Evolutionary conservation across 257 asterid species (phyloP).

Genomic region (Agastache rugosa): DNA sequence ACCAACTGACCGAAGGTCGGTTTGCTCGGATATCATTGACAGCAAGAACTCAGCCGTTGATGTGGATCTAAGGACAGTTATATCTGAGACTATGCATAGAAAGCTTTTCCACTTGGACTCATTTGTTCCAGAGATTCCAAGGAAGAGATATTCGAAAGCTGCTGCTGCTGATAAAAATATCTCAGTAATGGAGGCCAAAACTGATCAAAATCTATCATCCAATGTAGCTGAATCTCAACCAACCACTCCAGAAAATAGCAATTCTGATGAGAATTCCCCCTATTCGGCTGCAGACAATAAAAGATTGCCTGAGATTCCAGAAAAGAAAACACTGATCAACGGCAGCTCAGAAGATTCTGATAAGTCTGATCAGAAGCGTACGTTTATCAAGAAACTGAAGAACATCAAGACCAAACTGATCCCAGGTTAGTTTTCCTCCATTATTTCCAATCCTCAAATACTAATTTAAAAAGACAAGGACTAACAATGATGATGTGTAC

Average conservation of each 20-base stretch:
- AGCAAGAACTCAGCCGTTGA: constrained; percentile 40
- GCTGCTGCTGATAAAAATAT: constrained; percentile 35
- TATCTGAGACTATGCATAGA: constrained; percentile 57
- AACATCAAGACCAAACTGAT: constrained; percentile 40
- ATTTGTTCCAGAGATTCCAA: constrained; percentile 58
- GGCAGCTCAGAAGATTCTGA: constrained; percentile 34
- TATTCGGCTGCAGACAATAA: constrained; percentile 30
- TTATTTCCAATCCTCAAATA: background rate
- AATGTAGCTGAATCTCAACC: constrained; percentile 32
- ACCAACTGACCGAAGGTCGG: constrained; percentile 65
- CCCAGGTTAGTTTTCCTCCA: constrained; percentile 44
- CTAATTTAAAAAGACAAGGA: background rate
- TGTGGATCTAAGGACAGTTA: constrained; percentile 61
- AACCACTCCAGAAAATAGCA: constrained; percentile 19
- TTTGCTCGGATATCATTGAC: constrained; percentile 73
- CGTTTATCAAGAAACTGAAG: constrained; percentile 41
- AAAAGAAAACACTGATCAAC: constrained; percentile 38
- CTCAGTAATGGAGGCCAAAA: constrained; percentile 18
- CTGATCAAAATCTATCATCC: constrained; percentile 24
- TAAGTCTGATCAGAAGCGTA: constrained; percentile 36
- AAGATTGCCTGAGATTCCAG: constrained; percentile 59
- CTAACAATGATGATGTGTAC: background rate
- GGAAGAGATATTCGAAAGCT: constrained; percentile 34
- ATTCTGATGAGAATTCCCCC: constrained; percentile 28
- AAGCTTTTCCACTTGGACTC: constrained; percentile 50